phyloP scores from a whole-genome alignment of 306 rosid genomes.

The Vigna nakashimae region DNA sequence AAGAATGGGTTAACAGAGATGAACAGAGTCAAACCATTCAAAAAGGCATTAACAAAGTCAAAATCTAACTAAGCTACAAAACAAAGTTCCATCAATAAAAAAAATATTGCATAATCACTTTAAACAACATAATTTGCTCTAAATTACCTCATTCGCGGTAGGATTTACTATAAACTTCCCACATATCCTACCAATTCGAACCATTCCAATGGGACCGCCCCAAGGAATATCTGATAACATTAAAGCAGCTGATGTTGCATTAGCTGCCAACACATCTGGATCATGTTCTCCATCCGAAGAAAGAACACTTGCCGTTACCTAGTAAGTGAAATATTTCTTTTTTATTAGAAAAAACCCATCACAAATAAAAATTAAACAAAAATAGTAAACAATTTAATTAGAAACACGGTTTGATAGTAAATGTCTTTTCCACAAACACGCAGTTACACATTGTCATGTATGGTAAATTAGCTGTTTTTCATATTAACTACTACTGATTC shows the following conservation, averaged over 20 bases:
- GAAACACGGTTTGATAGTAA: neutral
- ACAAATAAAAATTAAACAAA: slow-evolving; percentile 20
- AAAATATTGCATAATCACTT: neutral
- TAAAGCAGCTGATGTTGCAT: slow-evolving; percentile 93
- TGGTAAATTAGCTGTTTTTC: neutral
- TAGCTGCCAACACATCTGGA: slow-evolving; percentile 92
- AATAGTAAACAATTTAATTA: neutral
- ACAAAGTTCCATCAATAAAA: neutral
- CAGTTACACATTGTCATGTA: neutral
- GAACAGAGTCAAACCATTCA: neutral
- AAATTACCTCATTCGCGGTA: slow-evolving; percentile 86
- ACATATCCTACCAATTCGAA: slow-evolving; percentile 82
- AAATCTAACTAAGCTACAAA: slow-evolving; percentile 9
- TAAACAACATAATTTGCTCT: neutral
- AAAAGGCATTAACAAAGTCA: slow-evolving; percentile 14
- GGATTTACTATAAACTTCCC: slow-evolving; percentile 90
- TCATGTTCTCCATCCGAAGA: slow-evolving; percentile 93
- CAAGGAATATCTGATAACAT: slow-evolving; percentile 98
- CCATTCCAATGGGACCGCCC: slow-evolving; percentile 96
- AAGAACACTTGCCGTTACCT: slow-evolving; percentile 92
- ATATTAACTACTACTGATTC: neutral
- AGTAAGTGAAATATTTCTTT: slow-evolving; percentile 18
- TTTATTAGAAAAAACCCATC: neutral
- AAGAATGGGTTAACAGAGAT: neutral
- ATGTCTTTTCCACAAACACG: neutral